Conservation (phyloP, 2,329 filamentous ascomycete genomes). For the Ophiostoma australiae region DNA sequence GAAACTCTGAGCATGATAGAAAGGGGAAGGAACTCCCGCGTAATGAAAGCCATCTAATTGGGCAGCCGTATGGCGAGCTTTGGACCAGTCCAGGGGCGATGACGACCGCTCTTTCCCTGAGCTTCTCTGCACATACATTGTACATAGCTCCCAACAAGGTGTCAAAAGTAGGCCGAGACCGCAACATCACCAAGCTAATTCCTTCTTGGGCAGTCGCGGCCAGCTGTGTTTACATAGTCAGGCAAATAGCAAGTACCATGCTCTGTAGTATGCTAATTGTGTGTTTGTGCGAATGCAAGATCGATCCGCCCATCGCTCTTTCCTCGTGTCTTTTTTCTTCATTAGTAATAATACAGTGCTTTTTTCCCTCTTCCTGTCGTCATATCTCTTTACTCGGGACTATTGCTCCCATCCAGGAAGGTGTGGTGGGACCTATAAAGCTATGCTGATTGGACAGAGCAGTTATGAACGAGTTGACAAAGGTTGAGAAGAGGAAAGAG, state of each 20-base stretch:
- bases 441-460: background rate
- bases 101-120: background rate
- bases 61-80: background rate
- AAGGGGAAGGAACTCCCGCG: background rate
- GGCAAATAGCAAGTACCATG: no score
- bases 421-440: background rate
- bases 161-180: background rate
- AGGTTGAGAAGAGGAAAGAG: background rate
- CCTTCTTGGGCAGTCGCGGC: background rate
- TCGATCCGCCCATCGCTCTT: background rate
- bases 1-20: background rate
- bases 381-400: slow-evolving; percentile 14
- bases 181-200: background rate
- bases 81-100: background rate
- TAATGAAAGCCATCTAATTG: background rate
- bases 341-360: background rate
- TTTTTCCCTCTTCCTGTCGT: slow-evolving; percentile 7
- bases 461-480: background rate
- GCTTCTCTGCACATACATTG: no score
- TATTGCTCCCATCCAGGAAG: slow-evolving; percentile 15
- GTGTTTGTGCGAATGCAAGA: background rate
- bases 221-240: background rate
- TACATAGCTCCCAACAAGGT: background rate
- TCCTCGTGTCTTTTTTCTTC: slow-evolving; percentile 5
- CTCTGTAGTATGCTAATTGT: background rate